phyloP scores from a whole-genome alignment of 2,329 filamentous ascomycete species.

The Cercospora berteroae region DNA sequence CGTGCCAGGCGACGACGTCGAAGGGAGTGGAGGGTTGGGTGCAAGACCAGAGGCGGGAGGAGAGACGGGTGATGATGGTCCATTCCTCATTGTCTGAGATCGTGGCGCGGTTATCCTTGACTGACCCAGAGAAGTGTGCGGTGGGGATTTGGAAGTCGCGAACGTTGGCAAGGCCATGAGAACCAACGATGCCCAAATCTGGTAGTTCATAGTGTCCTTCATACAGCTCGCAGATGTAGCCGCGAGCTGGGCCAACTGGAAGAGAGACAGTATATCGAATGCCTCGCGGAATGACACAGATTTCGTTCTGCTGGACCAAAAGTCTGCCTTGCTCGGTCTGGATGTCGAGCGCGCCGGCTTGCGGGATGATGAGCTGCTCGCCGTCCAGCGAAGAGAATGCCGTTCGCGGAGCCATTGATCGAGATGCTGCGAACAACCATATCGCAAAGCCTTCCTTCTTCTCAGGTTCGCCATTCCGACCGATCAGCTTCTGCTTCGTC shows the following conservation, averaged over 20 bases:
- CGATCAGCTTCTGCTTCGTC: slow-evolving; percentile 66
- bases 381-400: slow-evolving; percentile 79
- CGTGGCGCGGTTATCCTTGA: slow-evolving; percentile 6
- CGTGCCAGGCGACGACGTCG: slow-evolving; percentile 68
- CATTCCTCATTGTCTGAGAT: slow-evolving; percentile 12
- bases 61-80: slow-evolving; percentile 16
- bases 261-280: slow-evolving; percentile 59
- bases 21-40: slow-evolving; percentile 62
- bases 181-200: slow-evolving; percentile 63
- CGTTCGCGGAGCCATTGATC: slow-evolving; percentile 66
- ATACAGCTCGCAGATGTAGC: slow-evolving; percentile 65
- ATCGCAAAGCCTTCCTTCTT: slow-evolving; percentile 76
- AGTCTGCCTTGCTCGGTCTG: slow-evolving; percentile 64
- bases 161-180: slow-evolving; percentile 62
- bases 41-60: slow-evolving; percentile 18
- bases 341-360: slow-evolving; percentile 62
- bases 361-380: slow-evolving; percentile 64
- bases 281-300: slow-evolving; percentile 62
- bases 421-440: slow-evolving; percentile 74
- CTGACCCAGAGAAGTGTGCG: slow-evolving; percentile 51
- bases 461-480: slow-evolving; percentile 72
- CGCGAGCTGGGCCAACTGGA: slow-evolving; percentile 57
- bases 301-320: slow-evolving; percentile 63
- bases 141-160: slow-evolving; percentile 63
- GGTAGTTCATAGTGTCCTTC: slow-evolving; percentile 62